These are phyloP conservation scores for Arabidopsis lyrata DNA, from an alignment of 441 rosid genomes.

Conservation along the genomic window DNA sequence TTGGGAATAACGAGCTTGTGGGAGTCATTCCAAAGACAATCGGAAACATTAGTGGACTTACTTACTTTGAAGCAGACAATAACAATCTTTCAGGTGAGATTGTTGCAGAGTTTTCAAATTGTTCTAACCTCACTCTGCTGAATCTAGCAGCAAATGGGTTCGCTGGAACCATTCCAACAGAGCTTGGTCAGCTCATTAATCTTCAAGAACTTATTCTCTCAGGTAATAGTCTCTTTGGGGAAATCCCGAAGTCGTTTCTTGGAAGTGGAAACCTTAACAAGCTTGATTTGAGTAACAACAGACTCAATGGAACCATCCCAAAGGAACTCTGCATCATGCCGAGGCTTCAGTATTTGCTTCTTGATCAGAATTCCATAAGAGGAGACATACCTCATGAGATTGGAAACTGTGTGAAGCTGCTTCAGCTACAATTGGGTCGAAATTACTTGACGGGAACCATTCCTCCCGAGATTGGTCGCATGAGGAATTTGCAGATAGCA, in stretches of 20 bases:
- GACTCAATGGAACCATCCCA: conserved; percentile 84
- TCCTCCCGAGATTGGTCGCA: conserved; percentile 86
- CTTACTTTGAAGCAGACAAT: conserved; percentile 88
- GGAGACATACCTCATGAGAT: conserved; percentile 94
- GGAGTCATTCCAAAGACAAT: conserved; percentile 80
- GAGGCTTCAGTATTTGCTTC: conserved; percentile 83
- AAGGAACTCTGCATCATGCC: conserved; percentile 75
- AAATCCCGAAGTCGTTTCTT: conserved; percentile 73
- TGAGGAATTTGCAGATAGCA: conserved; percentile 89
- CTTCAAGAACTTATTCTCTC: conserved; percentile 94
- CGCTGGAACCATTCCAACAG: conserved; percentile 69
- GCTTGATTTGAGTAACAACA: conserved; percentile 84
- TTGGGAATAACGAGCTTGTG: conserved; percentile 81
- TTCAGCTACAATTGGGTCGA: conserved; percentile 74
- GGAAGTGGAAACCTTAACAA: conserved; percentile 89
- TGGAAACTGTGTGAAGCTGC: conserved; percentile 88
- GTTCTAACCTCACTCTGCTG: conserved; percentile 85
- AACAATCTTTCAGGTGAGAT: conserved; percentile 89
- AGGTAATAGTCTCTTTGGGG: conserved; percentile 79
- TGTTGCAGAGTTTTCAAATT: conserved; percentile 71
- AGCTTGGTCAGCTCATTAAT: conserved; percentile 75
- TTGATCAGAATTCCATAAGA: conserved; percentile 78
- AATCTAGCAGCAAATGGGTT: conserved; percentile 89
- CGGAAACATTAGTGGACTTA: conserved; percentile 76
- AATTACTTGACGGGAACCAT: conserved; percentile 88